A percentile compares a stretch with the other conserved stretches of the same genome.
phyloP scores from a whole-genome alignment of 2,329 filamentous ascomycete genomes.

The Botrytis elliptica region DNA sequence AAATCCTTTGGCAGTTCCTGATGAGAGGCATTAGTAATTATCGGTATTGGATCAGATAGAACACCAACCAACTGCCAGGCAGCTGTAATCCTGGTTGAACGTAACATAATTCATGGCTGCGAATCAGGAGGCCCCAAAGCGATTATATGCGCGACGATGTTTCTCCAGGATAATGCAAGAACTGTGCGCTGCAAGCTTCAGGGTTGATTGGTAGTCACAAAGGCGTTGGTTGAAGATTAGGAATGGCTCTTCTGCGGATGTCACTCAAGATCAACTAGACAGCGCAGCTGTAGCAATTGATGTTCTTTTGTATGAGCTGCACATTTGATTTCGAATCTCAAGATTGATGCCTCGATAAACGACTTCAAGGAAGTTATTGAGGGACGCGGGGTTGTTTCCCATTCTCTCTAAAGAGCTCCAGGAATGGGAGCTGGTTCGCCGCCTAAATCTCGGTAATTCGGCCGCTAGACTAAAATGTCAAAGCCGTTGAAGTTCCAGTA shows the following conservation, averaged over 20 bases:
- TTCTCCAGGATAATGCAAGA: slow-evolving; percentile 4
- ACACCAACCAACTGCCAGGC: slow-evolving; percentile 84
- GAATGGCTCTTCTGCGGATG: background rate
- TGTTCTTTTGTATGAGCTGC: slow-evolving; percentile 11
- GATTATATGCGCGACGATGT: background rate
- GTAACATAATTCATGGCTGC: slow-evolving; percentile 96
- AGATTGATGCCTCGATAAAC: slow-evolving; percentile 1
- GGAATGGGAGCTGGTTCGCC: slow-evolving; percentile 6
- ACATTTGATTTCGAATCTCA: slow-evolving; percentile 16
- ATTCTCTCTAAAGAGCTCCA: slow-evolving; percentile 4
- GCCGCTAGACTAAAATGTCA: slow-evolving; percentile 1
- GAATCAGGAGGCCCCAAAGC: slow-evolving; percentile 18
- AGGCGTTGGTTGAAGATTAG: background rate
- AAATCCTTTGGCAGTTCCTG: slow-evolving; percentile 90
- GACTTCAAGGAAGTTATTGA: background rate
- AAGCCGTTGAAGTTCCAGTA: background rate
- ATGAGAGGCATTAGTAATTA: slow-evolving; percentile 24
- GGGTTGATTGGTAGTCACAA: slow-evolving; percentile 5
- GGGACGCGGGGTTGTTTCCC: slow-evolving; percentile 18
- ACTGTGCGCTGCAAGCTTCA: slow-evolving; percentile 9
- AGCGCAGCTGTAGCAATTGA: slow-evolving; percentile 20
- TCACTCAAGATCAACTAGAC: slow-evolving; percentile 11
- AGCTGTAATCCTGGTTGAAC: slow-evolving; percentile 98
- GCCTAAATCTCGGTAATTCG: slow-evolving; percentile 12
- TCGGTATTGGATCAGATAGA: slow-evolving; percentile 6